Evolutionary conservation across 2,329 filamentous ascomycete genomes (phyloP).

Genomic region (Cadophora gregata): DNA sequence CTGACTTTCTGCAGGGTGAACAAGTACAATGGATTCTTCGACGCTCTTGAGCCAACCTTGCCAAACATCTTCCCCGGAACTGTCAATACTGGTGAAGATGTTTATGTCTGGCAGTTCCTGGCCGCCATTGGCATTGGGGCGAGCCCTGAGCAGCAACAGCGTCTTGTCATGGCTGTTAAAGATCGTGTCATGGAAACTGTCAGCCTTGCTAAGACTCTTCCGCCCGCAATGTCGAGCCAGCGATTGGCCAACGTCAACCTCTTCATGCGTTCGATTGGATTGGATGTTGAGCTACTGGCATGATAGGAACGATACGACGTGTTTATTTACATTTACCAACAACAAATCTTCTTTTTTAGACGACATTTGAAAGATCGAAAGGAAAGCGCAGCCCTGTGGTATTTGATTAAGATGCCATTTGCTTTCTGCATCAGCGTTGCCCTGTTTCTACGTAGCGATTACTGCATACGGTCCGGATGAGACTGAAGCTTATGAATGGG

Average conservation of each 20-base stretch:
- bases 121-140: constrained; percentile 94
- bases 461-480: constrained; percentile 26
- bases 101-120: constrained; percentile 98
- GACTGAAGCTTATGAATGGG: constrained; percentile 29
- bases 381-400: constrained; percentile 29
- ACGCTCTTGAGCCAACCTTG: constrained; percentile 81
- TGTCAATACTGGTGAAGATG: constrained; percentile 89
- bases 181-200: constrained; percentile 98
- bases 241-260: constrained; percentile 92
- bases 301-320: constrained; percentile 32
- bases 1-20: constrained; percentile 61
- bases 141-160: constrained; percentile 91
- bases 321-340: constrained; percentile 35
- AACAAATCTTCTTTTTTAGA: constrained; percentile 35
- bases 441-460: constrained; percentile 37
- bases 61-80: constrained; percentile 88
- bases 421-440: constrained; percentile 34
- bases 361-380: constrained; percentile 29
- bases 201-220: constrained; percentile 84
- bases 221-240: constrained; percentile 81
- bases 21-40: constrained; percentile 87
- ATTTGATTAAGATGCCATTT: constrained; percentile 34
- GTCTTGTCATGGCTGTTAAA: constrained; percentile 93
- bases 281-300: constrained; percentile 80
- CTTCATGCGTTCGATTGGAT: constrained; percentile 98